These are phyloP conservation scores for Umbelopsis vinacea DNA, from an alignment of 192 early-diverging fungal species.

Conservation along the genomic window DNA sequence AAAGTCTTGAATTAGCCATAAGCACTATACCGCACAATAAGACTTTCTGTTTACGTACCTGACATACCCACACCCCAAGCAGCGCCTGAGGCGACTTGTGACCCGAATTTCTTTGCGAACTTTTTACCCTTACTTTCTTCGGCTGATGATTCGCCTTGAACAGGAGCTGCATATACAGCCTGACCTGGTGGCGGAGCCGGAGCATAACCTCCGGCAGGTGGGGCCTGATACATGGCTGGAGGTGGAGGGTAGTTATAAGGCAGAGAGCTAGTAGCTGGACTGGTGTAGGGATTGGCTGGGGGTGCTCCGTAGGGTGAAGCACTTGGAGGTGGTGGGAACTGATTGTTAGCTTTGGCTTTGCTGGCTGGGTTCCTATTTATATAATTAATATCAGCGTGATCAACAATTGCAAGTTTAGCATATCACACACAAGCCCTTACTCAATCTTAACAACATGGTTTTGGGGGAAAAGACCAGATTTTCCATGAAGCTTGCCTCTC, in stretches of 20 bases:
- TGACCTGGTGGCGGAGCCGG: conserved; percentile 19
- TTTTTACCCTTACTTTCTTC: conserved; percentile 20
- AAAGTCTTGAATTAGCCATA: not conserved
- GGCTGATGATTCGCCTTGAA: not conserved
- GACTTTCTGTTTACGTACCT: conserved; percentile 26
- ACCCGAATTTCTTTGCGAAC: conserved; percentile 34
- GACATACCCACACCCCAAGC: conserved; percentile 41
- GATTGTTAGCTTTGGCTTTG: conserved; percentile 3
- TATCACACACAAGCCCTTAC: conserved; percentile 16
- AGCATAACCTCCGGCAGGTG: conserved; percentile 23
- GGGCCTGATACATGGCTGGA: conserved; percentile 24
- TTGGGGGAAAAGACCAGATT: conserved; percentile 37
- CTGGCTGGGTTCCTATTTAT: not conserved
- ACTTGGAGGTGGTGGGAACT: conserved; percentile 19
- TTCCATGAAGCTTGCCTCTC: conserved; percentile 36
- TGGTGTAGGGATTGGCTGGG: not conserved
- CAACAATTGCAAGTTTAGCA: no score
- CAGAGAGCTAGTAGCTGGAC: not conserved
- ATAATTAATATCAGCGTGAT: not conserved
- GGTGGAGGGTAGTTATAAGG: conserved; percentile 34
- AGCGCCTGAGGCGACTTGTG: conserved; percentile 35
- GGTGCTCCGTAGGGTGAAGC: not conserved
- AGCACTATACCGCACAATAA: not conserved
- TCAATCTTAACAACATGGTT: conserved; percentile 31
- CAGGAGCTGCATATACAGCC: conserved; percentile 11